Base-by-base conservation (phyloP, 495 filamentous ascomycete species). In the Neurospora sp. region DNA sequence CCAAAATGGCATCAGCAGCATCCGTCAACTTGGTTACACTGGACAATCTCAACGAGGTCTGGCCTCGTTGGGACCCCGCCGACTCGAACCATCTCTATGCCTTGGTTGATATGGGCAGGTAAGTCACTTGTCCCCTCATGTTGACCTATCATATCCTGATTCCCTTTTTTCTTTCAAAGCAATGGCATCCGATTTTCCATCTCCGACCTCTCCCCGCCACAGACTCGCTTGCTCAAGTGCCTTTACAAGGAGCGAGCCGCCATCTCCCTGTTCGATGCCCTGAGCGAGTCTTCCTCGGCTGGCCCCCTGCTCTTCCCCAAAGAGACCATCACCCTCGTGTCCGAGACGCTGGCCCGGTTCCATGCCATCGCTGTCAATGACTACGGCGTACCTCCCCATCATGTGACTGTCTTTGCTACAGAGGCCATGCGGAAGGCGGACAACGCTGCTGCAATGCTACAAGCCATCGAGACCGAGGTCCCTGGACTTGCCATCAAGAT, bases 161-260 rank as follows among this genome's bases (percentile, higher is more conserved):
- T 0, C 3, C 3, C 3, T 71, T 48, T 7, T 44, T 4, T 37
- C n/a, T 48, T 4, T 18, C 39, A 73, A 76, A 97, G 94, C 84
- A 98, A 98, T 87, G 94, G 94, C 74, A 95, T 98, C 76, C 94
- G 94, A 62, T 97, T 97, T 84, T 95, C 92, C 10, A 93, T 98
- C 73, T 92, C 94, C 10, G 89, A 93, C 72, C 87, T 97, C 39
- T 87, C 90, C 2, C 89, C 90, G 9, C 89, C 91, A 2, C 88
- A 84, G 4, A 84, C 90, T 18, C 90, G 94, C 16, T 87, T 94
- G 39, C 86, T 97, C 38, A 91, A 86, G 20, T 94, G 91, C 41
- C 74, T 96, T 71, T 96, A 93, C 79, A 88, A 89, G 74, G 90
- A 94, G 77, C 90, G 94, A 8, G 88, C 88, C 27, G 89, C 88